Evolutionary conservation across 257 asterid genomes (phyloP).

Genomic region (Mentha longifolia): DNA sequence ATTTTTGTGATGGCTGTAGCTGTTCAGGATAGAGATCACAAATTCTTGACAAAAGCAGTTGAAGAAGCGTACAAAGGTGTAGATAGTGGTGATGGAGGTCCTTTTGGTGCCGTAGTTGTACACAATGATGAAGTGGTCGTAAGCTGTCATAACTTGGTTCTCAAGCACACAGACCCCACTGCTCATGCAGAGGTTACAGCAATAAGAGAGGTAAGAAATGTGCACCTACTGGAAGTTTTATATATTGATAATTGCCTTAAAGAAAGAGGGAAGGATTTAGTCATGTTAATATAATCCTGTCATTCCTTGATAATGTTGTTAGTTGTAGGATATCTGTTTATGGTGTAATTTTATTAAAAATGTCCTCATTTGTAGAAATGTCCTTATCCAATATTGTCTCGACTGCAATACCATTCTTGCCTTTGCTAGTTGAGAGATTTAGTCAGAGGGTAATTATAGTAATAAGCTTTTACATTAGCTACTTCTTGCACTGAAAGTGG

Average conservation of each 20-base stretch:
- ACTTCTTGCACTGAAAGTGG: not conserved
- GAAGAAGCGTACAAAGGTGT: constrained; percentile 99
- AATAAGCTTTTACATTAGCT: not conserved
- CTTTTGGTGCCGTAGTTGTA: constrained; percentile 98
- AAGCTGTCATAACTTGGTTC: constrained; percentile 95
- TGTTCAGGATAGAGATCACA: constrained; percentile 90
- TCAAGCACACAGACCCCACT: constrained; percentile 82
- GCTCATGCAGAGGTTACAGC: constrained; percentile 99
- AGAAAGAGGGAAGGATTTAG: not conserved
- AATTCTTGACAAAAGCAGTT: constrained; percentile 83
- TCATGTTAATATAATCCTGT: not conserved
- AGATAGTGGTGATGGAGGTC: constrained; percentile 95
- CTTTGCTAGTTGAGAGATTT: not conserved
- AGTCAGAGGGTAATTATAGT: not conserved
- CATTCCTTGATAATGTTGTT: not conserved
- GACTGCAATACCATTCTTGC: not conserved
- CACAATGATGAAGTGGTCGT: constrained; percentile 79
- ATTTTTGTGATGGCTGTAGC: constrained; percentile 51
- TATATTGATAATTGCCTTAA: not conserved
- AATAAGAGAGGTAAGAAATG: constrained; percentile 83
- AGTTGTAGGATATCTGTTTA: not conserved
- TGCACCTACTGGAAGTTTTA: constrained; percentile 13
- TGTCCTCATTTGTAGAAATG: not conserved
- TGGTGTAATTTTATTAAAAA: not conserved
- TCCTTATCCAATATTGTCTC: not conserved